Evolutionary conservation across 1,139 yeast genomes (phyloP), one percentile per base, ranked within the genome.

Genomic region (Kodamaea alishanica): DNA sequence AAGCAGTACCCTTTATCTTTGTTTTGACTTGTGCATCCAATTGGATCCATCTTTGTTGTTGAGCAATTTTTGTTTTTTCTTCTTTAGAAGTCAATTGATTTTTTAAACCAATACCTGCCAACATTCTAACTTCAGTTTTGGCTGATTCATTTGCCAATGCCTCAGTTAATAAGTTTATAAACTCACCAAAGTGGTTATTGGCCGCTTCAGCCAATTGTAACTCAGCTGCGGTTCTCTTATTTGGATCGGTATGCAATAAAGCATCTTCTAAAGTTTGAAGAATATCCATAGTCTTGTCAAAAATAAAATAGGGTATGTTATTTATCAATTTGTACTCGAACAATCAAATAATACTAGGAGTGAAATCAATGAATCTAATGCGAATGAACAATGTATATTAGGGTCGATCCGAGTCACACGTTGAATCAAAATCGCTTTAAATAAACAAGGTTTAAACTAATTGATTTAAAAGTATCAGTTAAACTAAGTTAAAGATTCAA

Each of bases 51-150:
- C 84, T 71, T 44, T 72, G 74, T 6, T 77, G 78, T 52, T 77
- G 81, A 27, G 69, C 75, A 35, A 62, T 63, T 47, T 69, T 75
- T 45, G 75, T 76, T 24, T 60, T 61, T 2, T 66, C 46, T 51
- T 82, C 89, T 58, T 89, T 92, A 10, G 97, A 81, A 5, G 87
- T 79, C 52, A 92, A 73, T 64, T 86, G 88, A 64, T 92, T 92
- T 69, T 92, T 92, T 54, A 89, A 67, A 10, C 84, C 87, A 47
- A 92, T 70, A 34, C 95, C 96, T 4, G 98, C 96, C 61, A 94
- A 77, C 75, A 88, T 87, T 57, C 97, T 76, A 39, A 89, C 95
- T 65, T 90, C 97, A 6, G 85, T 69, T 52, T 77, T 80, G 45
- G 79, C 79, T 6, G 70, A 63, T 35, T 77, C 81, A 54, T 83